Conservation (phyloP, 1,139 yeast genomes). For the Lodderomyces jiufengensis region DNA sequence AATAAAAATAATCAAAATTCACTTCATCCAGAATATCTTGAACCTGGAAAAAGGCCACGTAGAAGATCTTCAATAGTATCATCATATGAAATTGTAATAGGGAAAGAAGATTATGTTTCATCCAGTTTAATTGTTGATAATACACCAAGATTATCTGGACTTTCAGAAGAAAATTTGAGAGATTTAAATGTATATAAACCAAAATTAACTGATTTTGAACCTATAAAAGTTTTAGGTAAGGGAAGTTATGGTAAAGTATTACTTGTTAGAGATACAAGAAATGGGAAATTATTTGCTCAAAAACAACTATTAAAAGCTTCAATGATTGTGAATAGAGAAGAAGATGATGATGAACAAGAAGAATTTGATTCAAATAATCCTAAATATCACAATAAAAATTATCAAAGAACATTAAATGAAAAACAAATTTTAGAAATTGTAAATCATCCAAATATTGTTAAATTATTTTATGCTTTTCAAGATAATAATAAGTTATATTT, state of each 20-base stretch:
- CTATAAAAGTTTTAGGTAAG: slow-evolving; percentile 77
- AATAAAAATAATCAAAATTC: not conserved
- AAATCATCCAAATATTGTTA: slow-evolving; percentile 84
- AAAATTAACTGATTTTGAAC: slow-evolving; percentile 59
- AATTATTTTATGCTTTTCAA: slow-evolving; percentile 84
- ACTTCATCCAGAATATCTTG: not conserved
- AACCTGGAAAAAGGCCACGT: slow-evolving; percentile 10
- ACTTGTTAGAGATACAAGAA: slow-evolving; percentile 62
- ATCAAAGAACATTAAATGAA: slow-evolving; percentile 40
- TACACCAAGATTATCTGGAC: slow-evolving; percentile 5
- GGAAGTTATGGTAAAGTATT: slow-evolving; percentile 92
- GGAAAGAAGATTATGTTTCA: slow-evolving; percentile 12
- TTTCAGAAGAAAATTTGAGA: too few relatives aligned
- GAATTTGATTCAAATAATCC: not conserved
- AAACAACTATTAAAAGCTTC: slow-evolving; percentile 81
- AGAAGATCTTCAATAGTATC: slow-evolving; percentile 18
- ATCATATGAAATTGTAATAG: slow-evolving; percentile 16
- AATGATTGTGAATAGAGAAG: slow-evolving; percentile 32
- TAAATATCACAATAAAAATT: slow-evolving; percentile 29
- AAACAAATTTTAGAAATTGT: slow-evolving; percentile 41
- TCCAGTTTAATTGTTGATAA: slow-evolving; percentile 17
- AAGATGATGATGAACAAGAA: slow-evolving; percentile 16
- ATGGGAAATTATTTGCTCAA: slow-evolving; percentile 79
- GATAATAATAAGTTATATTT: slow-evolving; percentile 77
- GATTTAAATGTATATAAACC: slow-evolving; percentile 22